A percentile compares a stretch with the other conserved stretches of the same genome.
These are phyloP conservation scores for Cryphonectria japonica DNA, from an alignment of 2,329 filamentous ascomycete species.

Conservation along the genomic window DNA sequence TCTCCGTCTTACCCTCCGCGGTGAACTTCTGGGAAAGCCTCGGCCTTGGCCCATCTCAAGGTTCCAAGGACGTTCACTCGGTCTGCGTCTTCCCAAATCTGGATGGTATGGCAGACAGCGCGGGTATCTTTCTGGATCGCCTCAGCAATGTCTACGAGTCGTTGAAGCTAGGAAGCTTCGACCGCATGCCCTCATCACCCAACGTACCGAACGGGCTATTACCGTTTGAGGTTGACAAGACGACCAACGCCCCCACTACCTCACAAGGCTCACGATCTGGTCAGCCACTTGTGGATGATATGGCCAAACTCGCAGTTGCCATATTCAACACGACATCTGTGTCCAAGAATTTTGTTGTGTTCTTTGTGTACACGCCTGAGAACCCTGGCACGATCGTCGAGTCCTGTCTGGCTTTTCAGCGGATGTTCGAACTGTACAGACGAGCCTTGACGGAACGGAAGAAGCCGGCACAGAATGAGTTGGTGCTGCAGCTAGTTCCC, in stretches of 20 bases:
- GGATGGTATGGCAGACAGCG: slow-evolving; percentile 63
- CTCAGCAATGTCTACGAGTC: slow-evolving; percentile 74
- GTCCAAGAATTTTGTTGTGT: slow-evolving; percentile 71
- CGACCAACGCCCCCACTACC: slow-evolving; percentile 45
- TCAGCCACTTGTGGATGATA: slow-evolving; percentile 52
- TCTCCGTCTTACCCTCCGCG: slow-evolving; percentile 76
- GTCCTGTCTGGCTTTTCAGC: slow-evolving; percentile 74
- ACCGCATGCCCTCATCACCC: slow-evolving; percentile 48
- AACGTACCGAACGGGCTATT: slow-evolving; percentile 53
- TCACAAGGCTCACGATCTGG: slow-evolving; percentile 46
- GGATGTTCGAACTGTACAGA: slow-evolving; percentile 69
- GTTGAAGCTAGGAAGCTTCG: slow-evolving; percentile 71
- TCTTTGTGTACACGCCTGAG: slow-evolving; percentile 72
- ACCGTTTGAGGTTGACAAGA: slow-evolving; percentile 53
- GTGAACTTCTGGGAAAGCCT: slow-evolving; percentile 82
- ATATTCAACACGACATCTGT: slow-evolving; percentile 47
- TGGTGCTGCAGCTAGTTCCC: slow-evolving; percentile 79
- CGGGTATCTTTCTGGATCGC: slow-evolving; percentile 67
- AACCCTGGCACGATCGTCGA: slow-evolving; percentile 66
- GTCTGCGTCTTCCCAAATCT: slow-evolving; percentile 73
- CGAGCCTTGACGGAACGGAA: slow-evolving; percentile 53
- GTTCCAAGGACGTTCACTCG: slow-evolving; percentile 70
- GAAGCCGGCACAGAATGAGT: slow-evolving; percentile 57
- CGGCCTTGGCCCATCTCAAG: slow-evolving; percentile 72
- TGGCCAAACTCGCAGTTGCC: slow-evolving; percentile 52